phyloP scores from a whole-genome alignment of 352 stramenopile species.

The Saprolegnia parasitica region DNA sequence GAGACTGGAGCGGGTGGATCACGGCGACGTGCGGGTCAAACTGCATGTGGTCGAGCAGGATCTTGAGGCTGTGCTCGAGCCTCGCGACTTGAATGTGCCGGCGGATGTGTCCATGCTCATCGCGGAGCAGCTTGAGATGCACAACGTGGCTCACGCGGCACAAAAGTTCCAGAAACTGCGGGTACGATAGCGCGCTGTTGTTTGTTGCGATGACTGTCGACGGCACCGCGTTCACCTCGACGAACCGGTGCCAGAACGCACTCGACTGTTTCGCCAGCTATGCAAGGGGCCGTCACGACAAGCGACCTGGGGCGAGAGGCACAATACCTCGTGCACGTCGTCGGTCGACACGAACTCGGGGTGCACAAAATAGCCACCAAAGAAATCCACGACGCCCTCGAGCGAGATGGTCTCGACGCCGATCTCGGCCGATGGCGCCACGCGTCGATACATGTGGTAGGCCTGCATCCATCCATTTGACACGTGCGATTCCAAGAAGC shows the following conservation, averaged over 20 bases:
- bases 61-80: constrained; percentile 28
- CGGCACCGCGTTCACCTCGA: neutral
- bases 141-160: constrained; percentile 51
- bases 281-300: neutral
- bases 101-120: constrained; percentile 8
- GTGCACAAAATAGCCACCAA: constrained; percentile 76
- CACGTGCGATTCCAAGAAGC: no score
- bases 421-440: constrained; percentile 15
- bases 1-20: neutral
- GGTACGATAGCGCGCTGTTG: constrained; percentile 40
- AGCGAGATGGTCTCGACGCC: constrained; percentile 43
- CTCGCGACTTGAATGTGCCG: constrained; percentile 6
- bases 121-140: constrained; percentile 35
- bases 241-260: constrained; percentile 6
- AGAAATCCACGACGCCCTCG: constrained; percentile 70
- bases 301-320: constrained; percentile 24
- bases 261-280: constrained; percentile 1
- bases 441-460: constrained; percentile 54
- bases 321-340: constrained; percentile 37
- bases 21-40: constrained; percentile 11
- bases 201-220: neutral
- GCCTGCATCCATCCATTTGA: constrained; percentile 40
- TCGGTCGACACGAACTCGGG: constrained; percentile 60
- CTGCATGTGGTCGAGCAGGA: constrained; percentile 28
- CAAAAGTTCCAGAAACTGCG: constrained; percentile 63